Conservation (phyloP, 139 green algal genomes). For the Chlorella ohadii region DNA sequence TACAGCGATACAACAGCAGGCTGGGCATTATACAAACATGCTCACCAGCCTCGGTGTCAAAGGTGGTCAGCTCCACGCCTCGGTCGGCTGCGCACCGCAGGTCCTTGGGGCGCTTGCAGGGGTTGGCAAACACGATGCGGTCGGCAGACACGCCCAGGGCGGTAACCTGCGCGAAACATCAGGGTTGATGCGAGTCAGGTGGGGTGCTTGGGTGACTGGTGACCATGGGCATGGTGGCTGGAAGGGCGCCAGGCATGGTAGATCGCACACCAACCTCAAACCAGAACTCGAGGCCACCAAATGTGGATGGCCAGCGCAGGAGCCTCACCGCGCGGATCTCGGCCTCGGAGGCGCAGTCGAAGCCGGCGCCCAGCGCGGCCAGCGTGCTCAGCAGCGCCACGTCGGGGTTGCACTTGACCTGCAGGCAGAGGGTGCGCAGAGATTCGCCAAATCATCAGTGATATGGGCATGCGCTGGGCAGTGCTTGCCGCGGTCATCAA, state of each 20-base stretch:
- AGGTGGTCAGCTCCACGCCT: constrained; percentile 87
- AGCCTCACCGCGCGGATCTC: constrained; percentile 88
- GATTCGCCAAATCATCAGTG: background rate
- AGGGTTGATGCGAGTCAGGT: too few species aligned
- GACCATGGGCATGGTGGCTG: too few species aligned
- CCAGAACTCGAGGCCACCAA: too few species aligned
- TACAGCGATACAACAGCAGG: too few species aligned
- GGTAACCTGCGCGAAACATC: constrained; percentile 24
- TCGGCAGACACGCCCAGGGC: constrained; percentile 76
- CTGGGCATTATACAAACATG: too few species aligned
- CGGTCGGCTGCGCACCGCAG: constrained; percentile 62
- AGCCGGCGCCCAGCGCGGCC: constrained; percentile 87
- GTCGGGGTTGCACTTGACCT: constrained; percentile 65
- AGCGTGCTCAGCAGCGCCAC: constrained; percentile 84
- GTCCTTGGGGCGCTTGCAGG: constrained; percentile 92
- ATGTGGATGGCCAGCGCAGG: too few species aligned
- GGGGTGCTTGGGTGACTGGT: too few species aligned
- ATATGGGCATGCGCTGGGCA: too few species aligned
- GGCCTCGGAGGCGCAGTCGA: constrained; percentile 92
- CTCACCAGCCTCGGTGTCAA: constrained; percentile 79
- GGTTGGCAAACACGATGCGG: constrained; percentile 95
- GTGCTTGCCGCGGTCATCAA: too few species aligned
- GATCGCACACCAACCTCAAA: too few species aligned
- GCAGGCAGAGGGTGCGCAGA: too few species aligned
- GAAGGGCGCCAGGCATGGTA: too few species aligned